These are phyloP conservation scores for Xylaria curta DNA, from an alignment of 495 filamentous ascomycete genomes.

Conservation along the genomic window DNA sequence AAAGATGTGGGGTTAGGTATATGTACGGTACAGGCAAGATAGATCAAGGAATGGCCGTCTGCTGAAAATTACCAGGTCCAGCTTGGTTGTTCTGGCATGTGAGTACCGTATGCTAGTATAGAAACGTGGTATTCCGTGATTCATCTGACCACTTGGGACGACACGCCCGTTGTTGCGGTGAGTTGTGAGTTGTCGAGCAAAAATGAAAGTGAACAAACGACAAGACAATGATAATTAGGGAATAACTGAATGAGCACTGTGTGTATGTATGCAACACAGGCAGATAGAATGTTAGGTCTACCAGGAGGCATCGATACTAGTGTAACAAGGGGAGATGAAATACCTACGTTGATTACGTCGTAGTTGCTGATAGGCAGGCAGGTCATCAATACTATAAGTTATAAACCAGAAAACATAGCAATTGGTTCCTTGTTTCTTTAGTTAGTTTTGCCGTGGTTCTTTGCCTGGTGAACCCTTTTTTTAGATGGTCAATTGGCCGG, in stretches of 20 bases:
- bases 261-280: background rate
- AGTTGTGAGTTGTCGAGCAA: slow-evolving; percentile 20
- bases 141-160: background rate
- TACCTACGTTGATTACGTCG: background rate
- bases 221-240: background rate
- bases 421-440: background rate
- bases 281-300: background rate
- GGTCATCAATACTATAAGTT: background rate
- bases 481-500: background rate
- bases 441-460: background rate
- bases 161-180: slow-evolving; percentile 17
- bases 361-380: slow-evolving; percentile 12
- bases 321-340: background rate
- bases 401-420: background rate
- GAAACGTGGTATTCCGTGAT: slow-evolving; percentile 17
- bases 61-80: slow-evolving; percentile 8
- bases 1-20: slow-evolving; percentile 18
- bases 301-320: background rate
- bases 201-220: background rate
- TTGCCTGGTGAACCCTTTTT: background rate
- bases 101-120: background rate
- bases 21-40: background rate
- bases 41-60: slow-evolving; percentile 5
- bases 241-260: slow-evolving; percentile 3
- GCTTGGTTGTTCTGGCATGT: background rate